These are phyloP conservation scores for Scenedesmus sp. DNA, from an alignment of 163 green algal genomes.

Conservation along the genomic window DNA sequence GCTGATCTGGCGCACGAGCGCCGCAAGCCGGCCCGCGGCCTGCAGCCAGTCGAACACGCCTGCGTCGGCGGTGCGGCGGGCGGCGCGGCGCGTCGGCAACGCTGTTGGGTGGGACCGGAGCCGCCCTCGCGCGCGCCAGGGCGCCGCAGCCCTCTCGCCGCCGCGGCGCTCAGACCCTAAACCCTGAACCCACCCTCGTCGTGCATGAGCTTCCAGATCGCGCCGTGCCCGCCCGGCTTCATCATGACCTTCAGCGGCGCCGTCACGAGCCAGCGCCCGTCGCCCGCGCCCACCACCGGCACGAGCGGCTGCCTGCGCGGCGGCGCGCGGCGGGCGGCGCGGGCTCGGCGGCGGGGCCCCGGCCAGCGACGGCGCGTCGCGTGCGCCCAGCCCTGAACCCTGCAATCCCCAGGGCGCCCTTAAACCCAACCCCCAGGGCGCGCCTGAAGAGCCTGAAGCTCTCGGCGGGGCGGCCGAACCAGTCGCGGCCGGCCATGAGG, in stretches of 20 bases:
- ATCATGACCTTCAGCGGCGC: slow-evolving; percentile 66
- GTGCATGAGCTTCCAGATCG: slow-evolving; percentile 98
- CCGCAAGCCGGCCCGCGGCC: slow-evolving; percentile 66
- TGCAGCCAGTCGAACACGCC: slow-evolving; percentile 88
- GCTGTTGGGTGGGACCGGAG: no score
- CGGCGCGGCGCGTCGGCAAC: no score
- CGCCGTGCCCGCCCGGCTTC: slow-evolving; percentile 97
- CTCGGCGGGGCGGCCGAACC: slow-evolving; percentile 82
- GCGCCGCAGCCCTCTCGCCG: slow-evolving; percentile 93
- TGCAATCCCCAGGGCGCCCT: no score
- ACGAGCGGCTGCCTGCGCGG: slow-evolving; percentile 88
- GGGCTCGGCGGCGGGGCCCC: no score
- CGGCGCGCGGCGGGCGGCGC: no score
- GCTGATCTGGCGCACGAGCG: slow-evolving; percentile 94
- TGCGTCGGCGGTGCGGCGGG: no score
- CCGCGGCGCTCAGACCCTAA: neutral
- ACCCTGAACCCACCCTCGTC: slow-evolving; percentile 86
- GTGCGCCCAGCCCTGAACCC: no score
- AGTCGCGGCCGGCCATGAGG: slow-evolving; percentile 76
- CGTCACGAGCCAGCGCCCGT: slow-evolving; percentile 89
- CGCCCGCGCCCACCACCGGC: slow-evolving; percentile 80
- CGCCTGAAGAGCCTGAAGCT: slow-evolving; percentile 88
- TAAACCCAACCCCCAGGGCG: no score
- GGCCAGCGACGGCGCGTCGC: no score
- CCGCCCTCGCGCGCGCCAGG: no score